Percentiles rank a stretch among this genome's conserved stretches.
phyloP scores from a whole-genome alignment of 2,329 filamentous ascomycete species.

The Colletotrichum spaethianum region DNA sequence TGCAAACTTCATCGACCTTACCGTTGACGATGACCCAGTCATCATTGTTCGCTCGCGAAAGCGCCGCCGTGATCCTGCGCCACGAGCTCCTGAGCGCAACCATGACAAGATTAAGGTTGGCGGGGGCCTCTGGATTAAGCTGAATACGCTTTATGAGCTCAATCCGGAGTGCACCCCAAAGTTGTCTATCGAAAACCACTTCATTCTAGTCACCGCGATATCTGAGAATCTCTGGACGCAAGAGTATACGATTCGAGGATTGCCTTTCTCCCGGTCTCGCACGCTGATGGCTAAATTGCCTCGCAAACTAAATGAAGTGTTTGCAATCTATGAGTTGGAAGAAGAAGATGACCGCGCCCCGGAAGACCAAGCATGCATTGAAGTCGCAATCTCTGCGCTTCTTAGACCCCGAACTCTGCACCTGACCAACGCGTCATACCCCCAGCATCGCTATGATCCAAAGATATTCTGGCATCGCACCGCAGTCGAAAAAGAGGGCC shows the following conservation, averaged over 20 bases:
- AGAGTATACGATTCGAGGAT: slow-evolving; percentile 53
- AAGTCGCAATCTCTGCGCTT: slow-evolving; percentile 58
- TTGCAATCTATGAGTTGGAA: slow-evolving; percentile 58
- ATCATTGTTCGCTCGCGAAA: background rate
- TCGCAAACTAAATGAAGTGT: slow-evolving; percentile 59
- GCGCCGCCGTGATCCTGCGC: background rate
- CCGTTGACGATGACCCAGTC: slow-evolving; percentile 43
- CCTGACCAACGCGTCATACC: slow-evolving; percentile 69
- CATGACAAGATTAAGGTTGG: background rate
- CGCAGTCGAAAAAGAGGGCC: slow-evolving; percentile 48
- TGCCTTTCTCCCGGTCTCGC: slow-evolving; percentile 54
- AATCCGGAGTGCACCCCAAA: slow-evolving; percentile 18
- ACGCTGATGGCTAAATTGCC: slow-evolving; percentile 55
- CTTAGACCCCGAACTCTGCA: slow-evolving; percentile 58
- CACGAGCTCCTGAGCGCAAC: background rate
- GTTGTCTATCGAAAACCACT: slow-evolving; percentile 49
- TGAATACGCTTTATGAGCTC: slow-evolving; percentile 50
- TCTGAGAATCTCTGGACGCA: slow-evolving; percentile 47
- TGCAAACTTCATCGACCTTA: slow-evolving; percentile 53
- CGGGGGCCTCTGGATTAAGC: slow-evolving; percentile 34
- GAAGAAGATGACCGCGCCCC: slow-evolving; percentile 50
- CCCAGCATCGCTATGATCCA: slow-evolving; percentile 50
- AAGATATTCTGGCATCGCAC: slow-evolving; percentile 43
- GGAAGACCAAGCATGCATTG: slow-evolving; percentile 56
- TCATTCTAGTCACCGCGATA: slow-evolving; percentile 60